phyloP scores from a whole-genome alignment of 108 stramenopile genomes.

The Schizochytrium sp. region DNA sequence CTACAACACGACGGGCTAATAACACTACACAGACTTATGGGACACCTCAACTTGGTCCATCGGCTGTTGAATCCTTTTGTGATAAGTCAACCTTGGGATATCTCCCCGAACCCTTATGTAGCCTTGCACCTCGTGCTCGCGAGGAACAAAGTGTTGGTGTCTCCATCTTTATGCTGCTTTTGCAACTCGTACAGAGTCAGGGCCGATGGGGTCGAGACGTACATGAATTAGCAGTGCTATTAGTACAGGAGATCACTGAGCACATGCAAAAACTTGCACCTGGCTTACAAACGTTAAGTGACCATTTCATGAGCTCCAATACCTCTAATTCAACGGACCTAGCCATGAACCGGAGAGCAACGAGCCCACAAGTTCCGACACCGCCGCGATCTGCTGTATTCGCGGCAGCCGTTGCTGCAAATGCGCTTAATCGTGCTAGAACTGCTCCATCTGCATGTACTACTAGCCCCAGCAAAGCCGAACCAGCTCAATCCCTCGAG shows the following conservation, averaged over 20 bases:
- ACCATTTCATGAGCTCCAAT: not conserved
- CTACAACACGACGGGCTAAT: no score
- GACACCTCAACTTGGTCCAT: no score
- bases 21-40: no score
- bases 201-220: slow-evolving; percentile 24
- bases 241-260: slow-evolving; percentile 32
- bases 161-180: not conserved
- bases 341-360: not conserved
- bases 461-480: no score
- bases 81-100: not conserved
- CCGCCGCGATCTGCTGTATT: no score
- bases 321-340: not conserved
- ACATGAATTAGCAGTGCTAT: not conserved
- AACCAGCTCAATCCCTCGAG: no score
- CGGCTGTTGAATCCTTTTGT: no score
- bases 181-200: slow-evolving; percentile 19
- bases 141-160: slow-evolving; percentile 1
- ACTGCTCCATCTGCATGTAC: no score
- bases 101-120: not conserved
- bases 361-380: no score
- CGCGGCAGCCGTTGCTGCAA: no score
- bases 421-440: no score
- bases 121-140: not conserved
- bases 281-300: not conserved
- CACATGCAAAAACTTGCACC: slow-evolving; percentile 4